Percentiles rank a stretch among this genome's conserved stretches.
Evolutionary conservation across 306 rosid species (phyloP).

Genomic region (Trichosanthes truncata): DNA sequence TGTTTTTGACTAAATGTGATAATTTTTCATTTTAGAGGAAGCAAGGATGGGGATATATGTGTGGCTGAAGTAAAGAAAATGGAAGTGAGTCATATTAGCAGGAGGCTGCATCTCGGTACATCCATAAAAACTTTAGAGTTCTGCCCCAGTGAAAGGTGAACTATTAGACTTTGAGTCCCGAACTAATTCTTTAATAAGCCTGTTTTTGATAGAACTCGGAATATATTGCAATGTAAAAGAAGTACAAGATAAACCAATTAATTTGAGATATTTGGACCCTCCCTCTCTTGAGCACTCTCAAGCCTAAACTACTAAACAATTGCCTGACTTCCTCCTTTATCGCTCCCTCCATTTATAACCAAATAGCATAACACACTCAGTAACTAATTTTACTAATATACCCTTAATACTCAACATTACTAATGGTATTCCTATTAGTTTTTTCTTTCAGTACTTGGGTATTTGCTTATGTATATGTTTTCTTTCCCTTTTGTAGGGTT

Average conservation of each 20-base stretch:
- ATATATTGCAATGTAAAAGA: not conserved
- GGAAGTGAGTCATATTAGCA: constrained; percentile 78
- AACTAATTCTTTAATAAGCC: not conserved
- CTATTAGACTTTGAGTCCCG: not conserved
- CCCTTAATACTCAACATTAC: too few relatives aligned
- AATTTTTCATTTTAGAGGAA: constrained; percentile 40
- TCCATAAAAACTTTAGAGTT: constrained; percentile 59
- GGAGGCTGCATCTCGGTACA: constrained; percentile 82
- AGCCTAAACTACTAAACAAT: too few relatives aligned
- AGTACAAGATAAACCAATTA: not conserved
- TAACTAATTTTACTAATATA: too few relatives aligned
- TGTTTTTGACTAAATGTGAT: not conserved
- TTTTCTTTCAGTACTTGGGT: not conserved
- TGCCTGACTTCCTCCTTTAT: too few relatives aligned
- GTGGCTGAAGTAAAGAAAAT: constrained; percentile 83
- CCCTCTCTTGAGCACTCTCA: too few relatives aligned
- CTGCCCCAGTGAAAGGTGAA: constrained; percentile 85
- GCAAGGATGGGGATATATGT: constrained; percentile 90
- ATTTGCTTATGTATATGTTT: constrained; percentile 4
- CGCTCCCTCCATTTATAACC: too few relatives aligned
- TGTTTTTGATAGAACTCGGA: not conserved
- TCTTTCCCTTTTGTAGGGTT: constrained; percentile 39
- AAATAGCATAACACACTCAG: too few relatives aligned
- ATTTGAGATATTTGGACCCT: too few relatives aligned
- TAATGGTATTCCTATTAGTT: not conserved